Percentiles rank a stretch among this genome's conserved stretches.
phyloP scores from a whole-genome alignment of 305 asterid species.

The Fraxinus sp. region DNA sequence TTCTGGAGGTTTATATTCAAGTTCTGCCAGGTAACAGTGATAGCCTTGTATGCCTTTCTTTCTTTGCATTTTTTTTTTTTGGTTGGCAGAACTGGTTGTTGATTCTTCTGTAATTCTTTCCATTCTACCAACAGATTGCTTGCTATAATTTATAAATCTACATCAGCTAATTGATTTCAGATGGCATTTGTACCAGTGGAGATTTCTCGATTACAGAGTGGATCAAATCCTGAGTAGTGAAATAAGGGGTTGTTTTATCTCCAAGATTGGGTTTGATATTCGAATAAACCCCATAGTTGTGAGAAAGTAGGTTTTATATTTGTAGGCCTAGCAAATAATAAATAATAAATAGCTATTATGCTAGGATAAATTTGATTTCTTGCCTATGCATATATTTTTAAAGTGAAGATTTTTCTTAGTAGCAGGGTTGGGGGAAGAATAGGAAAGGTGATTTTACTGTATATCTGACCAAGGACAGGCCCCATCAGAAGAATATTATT shows the following conservation, averaged over 20 bases:
- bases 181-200: not conserved
- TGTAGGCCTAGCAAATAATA: not conserved
- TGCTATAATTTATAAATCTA: not conserved
- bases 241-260: not conserved
- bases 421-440: not conserved
- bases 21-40: slow-evolving; percentile 18
- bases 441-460: not conserved
- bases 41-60: not conserved
- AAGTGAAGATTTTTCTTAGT: not conserved
- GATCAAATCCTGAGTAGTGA: not conserved
- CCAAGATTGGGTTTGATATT: not conserved
- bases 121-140: not conserved
- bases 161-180: not conserved
- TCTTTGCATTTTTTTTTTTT: not conserved
- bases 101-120: not conserved
- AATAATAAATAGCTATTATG: not conserved
- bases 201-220: not conserved
- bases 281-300: not conserved
- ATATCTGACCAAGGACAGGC: not conserved
- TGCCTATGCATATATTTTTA: not conserved
- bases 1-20: slow-evolving; percentile 50
- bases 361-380: not conserved
- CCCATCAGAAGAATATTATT: not conserved
- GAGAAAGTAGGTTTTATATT: not conserved
- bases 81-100: not conserved